Evolutionary conservation across 2,329 filamentous ascomycete genomes (phyloP).

Genomic region (Leptographium wingfieldii): DNA sequence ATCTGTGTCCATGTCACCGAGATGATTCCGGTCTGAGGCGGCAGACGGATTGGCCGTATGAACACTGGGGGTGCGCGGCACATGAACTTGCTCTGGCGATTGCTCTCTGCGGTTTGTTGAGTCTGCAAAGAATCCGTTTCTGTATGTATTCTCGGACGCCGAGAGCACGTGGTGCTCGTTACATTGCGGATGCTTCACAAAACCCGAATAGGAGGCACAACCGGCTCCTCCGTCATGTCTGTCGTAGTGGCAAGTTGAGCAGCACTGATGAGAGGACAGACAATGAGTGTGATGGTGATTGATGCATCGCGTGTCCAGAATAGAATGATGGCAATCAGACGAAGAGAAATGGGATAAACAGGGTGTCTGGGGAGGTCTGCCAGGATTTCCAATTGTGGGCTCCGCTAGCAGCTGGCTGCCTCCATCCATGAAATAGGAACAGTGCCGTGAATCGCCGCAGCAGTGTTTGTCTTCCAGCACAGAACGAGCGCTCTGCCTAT

Average conservation of each 20-base stretch:
- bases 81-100: background rate
- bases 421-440: background rate
- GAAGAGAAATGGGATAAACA: background rate
- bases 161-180: background rate
- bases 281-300: background rate
- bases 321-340: background rate
- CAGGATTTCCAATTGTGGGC: background rate
- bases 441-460: background rate
- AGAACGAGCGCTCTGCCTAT: background rate
- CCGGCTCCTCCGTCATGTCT: background rate
- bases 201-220: background rate
- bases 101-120: background rate
- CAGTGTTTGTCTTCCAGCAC: background rate
- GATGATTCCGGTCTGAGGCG: background rate
- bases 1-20: too few species aligned
- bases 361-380: background rate
- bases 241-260: background rate
- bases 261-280: background rate
- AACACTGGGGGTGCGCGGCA: conserved; percentile 8
- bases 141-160: too few species aligned
- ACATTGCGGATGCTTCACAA: background rate
- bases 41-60: conserved; percentile 7
- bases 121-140: background rate
- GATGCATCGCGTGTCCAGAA: background rate
- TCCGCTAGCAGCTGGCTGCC: background rate